Evolutionary conservation across 345 rosid species (phyloP), one percentile per base, ranked within the genome.

Genomic region (Triadica sebifera): DNA sequence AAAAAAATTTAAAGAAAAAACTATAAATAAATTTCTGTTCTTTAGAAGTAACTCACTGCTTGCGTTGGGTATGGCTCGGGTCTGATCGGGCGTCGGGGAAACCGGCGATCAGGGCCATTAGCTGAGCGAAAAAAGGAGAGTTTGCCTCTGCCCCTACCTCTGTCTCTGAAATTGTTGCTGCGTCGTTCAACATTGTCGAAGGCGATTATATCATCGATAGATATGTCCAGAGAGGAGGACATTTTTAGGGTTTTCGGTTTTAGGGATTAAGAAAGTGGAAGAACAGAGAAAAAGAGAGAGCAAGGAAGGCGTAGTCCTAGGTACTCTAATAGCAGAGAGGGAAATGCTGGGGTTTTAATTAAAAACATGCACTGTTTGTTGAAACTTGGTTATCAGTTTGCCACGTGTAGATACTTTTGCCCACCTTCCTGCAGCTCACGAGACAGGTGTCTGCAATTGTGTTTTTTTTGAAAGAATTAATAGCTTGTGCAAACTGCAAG

Each of bases 191-290:
- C 67, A 0, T 11, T 72, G 37, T 49, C 46, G 20, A 56, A 25
- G 70, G 29, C 46, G 67, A 65, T 65, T 20, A 72, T 20, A 24
- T 72, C 68, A 15, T 77, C 76, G 0, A 77, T 72, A 55, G 80
- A 58, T 73, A 77, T 65, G 49, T 71, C 80, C 16, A 65, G 66
- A 10, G 15, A 17, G 49, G 38, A 24, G 4, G 65, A 20, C 79
- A 70, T 77, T 64, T 70, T 5, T 7, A 2, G 34, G 15, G 22
- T 25, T n/a, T 51, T 20, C 24, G 46, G 25, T 20, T 39, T 57
- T n/a, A n/a, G n/a, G n/a, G 22, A 24, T 25, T 65, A 5, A 2
- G 59, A 4, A 19, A n/a, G n/a, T 69, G 49, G 4, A 49, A 15
- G n/a, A 19, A 10, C 47, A 43, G 34, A 20, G 8, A 13, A 6